These are phyloP conservation scores for Farysia itapuensis DNA, from an alignment of 1,284 basidiomycete species.

Conservation along the genomic window DNA sequence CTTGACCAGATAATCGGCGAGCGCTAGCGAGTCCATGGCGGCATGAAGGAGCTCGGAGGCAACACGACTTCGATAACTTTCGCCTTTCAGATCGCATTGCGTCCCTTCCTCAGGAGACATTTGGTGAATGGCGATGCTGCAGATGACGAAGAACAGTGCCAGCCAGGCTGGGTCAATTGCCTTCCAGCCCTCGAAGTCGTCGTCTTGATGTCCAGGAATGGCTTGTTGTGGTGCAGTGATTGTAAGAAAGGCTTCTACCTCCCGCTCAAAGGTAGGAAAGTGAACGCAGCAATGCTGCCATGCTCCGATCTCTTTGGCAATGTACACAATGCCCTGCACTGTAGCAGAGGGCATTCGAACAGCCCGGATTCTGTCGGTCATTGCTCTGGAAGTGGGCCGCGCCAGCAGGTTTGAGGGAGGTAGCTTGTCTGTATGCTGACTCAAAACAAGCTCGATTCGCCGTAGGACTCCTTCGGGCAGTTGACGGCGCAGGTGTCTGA, in stretches of 20 bases:
- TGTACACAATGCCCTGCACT: constrained; percentile 13
- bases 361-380: constrained; percentile 20
- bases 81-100: constrained; percentile 10
- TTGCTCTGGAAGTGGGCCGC: constrained; percentile 7
- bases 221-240: constrained; percentile 4
- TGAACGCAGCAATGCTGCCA: constrained; percentile 46
- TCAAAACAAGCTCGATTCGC: constrained; percentile 13
- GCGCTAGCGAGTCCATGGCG: constrained; percentile 28
- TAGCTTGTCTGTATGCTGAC: constrained; percentile 13
- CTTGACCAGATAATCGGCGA: constrained; percentile 35
- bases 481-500: constrained; percentile 26
- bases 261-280: constrained; percentile 33
- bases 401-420: constrained; percentile 26
- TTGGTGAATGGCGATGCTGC: constrained; percentile 41
- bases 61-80: constrained; percentile 12
- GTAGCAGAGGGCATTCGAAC: constrained; percentile 5
- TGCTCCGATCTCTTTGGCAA: constrained; percentile 34
- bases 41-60: constrained; percentile 24
- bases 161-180: constrained; percentile 39
- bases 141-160: constrained; percentile 32
- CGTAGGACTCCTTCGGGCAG: constrained; percentile 14
- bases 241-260: constrained; percentile 24
- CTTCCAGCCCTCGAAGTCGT: constrained; percentile 13
- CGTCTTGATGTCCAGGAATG: neutral
- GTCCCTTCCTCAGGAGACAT: constrained; percentile 34